Percentiles rank a stretch among this genome's conserved stretches.
Evolutionary conservation across 2,329 filamentous ascomycete species (phyloP).

Genomic region (Chaetoscypha palmicola): DNA sequence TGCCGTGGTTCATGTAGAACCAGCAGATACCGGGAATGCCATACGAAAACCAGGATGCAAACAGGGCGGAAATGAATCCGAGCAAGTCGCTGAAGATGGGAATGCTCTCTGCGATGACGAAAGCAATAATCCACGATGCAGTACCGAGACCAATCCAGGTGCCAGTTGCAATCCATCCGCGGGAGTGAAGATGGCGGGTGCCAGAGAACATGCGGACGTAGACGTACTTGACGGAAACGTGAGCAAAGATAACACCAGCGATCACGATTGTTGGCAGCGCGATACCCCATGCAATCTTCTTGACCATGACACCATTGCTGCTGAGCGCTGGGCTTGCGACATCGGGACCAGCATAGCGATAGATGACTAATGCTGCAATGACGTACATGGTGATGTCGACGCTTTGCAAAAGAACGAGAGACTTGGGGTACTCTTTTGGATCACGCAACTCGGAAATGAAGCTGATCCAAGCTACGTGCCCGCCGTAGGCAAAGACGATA

Average conservation of each 20-base stretch:
- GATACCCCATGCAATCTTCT: constrained; percentile 61
- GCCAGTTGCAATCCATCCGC: constrained; percentile 41
- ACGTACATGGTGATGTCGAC: constrained; percentile 57
- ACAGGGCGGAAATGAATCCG: constrained; percentile 33
- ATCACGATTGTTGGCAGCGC: constrained; percentile 65
- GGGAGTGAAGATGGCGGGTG: constrained; percentile 40
- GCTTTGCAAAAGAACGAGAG: constrained; percentile 50
- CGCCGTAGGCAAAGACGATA: constrained; percentile 54
- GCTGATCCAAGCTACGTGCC: constrained; percentile 53
- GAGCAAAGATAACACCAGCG: constrained; percentile 63
- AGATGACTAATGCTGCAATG: constrained; percentile 44
- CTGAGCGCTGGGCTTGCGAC: constrained; percentile 62
- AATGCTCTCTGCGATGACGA: constrained; percentile 43
- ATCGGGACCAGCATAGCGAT: constrained; percentile 54
- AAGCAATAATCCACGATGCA: constrained; percentile 35
- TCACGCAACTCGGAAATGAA: constrained; percentile 51
- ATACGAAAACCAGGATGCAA: constrained; percentile 51
- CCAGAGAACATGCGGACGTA: constrained; percentile 57
- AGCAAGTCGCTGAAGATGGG: constrained; percentile 46
- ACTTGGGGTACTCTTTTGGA: constrained; percentile 51
- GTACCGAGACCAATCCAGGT: constrained; percentile 41
- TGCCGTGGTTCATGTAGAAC: constrained; percentile 41
- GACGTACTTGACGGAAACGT: constrained; percentile 59
- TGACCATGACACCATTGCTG: constrained; percentile 43
- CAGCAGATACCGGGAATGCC: constrained; percentile 42